Base-by-base conservation (phyloP, 257 asterid genomes). In the Nicotiana knightiana region DNA sequence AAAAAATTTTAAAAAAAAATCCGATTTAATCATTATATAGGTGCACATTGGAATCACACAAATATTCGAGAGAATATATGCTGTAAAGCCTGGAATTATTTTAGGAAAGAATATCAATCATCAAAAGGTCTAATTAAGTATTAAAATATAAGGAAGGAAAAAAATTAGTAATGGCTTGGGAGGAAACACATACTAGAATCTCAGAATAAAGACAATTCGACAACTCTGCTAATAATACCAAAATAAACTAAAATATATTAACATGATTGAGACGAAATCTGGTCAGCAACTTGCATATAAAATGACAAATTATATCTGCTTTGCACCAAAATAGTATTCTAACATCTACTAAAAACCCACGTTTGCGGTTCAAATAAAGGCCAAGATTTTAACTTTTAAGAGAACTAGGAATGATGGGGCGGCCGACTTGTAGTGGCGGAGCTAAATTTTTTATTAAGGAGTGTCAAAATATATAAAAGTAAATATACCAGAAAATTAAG, bases 151-250 rank as follows among this genome's bases (percentile, higher is more conserved):
- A 46, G 3, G 37, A 13, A 24, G 11, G 4, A 3, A 15, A 48
- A 48, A 26, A 6, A 46, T 46, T 6, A 46, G 18, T 48, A 8
- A 64, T 28, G 63, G 63, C 28, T 51, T 75, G 43, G 80, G 28
- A 75, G 63, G n/a, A 75, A 75, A 75, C 80, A 51, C 80, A 51
- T 7, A 73, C 10, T 43, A 71, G 58, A 48, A 13, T 6, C 43
- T 18, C 37, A 71, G 15, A 70, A 39, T 73, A 15, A 13, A 51
- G 79, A 24, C 63, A 48, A 26, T 48, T 75, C 10, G 46, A 75
- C 80, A 75, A 75, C 28, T 51, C 80, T 26, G 16, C 28, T 75
- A 75, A 75, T 75, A 75, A 75, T 51, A 26, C 46, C 26, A 75
- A 51, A 71, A 8, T 6, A 26, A 67, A 67, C 9, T 46, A 28